These are phyloP conservation scores for Tolypocladium ovalisporum DNA, from an alignment of 2,329 filamentous ascomycete genomes.

Conservation along the genomic window DNA sequence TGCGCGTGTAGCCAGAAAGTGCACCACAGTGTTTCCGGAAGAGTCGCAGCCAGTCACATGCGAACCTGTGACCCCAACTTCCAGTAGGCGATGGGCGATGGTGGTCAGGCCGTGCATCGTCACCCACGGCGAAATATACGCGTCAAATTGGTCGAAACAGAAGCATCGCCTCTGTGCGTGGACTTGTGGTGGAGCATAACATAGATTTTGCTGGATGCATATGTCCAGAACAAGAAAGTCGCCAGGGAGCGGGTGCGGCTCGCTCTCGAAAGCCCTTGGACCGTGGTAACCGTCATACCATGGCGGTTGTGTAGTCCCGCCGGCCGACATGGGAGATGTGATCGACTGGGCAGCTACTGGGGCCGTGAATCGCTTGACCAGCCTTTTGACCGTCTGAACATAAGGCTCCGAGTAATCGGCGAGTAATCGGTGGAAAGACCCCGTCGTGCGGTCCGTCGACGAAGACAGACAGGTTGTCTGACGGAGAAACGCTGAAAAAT, in stretches of 20 bases:
- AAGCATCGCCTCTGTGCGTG: slow-evolving; percentile 17
- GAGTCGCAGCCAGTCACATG: slow-evolving; percentile 19
- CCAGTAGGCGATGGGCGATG: slow-evolving; percentile 7
- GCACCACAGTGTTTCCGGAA: slow-evolving; percentile 37
- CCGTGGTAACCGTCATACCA: slow-evolving; percentile 19
- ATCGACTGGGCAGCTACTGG: slow-evolving; percentile 11
- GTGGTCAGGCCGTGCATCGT: slow-evolving; percentile 12
- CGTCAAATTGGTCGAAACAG: slow-evolving; percentile 15
- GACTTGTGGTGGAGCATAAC: slow-evolving; percentile 8
- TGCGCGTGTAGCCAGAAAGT: slow-evolving; percentile 30
- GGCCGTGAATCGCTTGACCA: slow-evolving; percentile 27
- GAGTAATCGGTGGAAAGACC: slow-evolving; percentile 21
- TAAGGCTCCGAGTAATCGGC: slow-evolving; percentile 21
- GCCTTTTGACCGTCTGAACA: slow-evolving; percentile 23
- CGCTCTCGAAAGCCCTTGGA: slow-evolving; percentile 7
- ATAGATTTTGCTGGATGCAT: slow-evolving; percentile 8
- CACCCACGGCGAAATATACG: slow-evolving; percentile 18
- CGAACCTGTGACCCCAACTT: background rate
- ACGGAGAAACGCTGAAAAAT: slow-evolving; percentile 18
- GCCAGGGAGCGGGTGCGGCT: slow-evolving; percentile 30
- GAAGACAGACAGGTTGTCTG: slow-evolving; percentile 24
- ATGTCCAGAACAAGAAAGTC: slow-evolving; percentile 33
- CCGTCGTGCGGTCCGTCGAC: slow-evolving; percentile 26
- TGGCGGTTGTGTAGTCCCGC: slow-evolving; percentile 4
- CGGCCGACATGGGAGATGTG: slow-evolving; percentile 12